Conservation (phyloP, 2,329 filamentous ascomycete species). For the Aureobasidium melanogenum region DNA sequence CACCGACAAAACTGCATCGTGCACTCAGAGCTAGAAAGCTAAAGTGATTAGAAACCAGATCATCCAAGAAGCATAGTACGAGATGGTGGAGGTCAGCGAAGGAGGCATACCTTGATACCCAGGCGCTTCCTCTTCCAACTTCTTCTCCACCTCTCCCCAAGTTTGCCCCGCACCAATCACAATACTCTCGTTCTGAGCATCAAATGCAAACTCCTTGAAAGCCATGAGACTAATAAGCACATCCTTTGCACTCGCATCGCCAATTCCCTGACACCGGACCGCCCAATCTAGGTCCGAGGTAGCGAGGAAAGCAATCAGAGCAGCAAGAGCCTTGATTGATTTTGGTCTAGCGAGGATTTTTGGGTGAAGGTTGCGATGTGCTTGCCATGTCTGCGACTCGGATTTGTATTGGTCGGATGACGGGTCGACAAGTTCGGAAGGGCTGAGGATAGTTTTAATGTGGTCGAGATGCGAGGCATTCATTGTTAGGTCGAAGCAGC, state of each 20-base stretch:
- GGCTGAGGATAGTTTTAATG: background rate
- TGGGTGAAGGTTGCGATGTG: conserved; percentile 1
- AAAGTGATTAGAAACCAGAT: background rate
- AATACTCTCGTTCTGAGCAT: conserved; percentile 23
- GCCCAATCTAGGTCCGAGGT: conserved; percentile 28
- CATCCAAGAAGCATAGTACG: too few relatives aligned
- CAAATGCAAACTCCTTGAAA: conserved; percentile 31
- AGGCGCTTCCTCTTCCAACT: conserved; percentile 27
- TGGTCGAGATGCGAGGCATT: background rate
- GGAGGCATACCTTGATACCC: conserved; percentile 23
- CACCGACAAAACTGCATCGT: conserved; percentile 31
- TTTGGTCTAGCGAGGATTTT: background rate
- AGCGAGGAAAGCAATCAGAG: background rate
- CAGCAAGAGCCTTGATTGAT: background rate
- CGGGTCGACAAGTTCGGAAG: background rate
- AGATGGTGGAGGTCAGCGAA: background rate
- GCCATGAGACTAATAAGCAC: conserved; percentile 30
- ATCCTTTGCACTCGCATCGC: conserved; percentile 28
- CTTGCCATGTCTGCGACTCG: conserved; percentile 8
- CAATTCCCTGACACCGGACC: conserved; percentile 30
- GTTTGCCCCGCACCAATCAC: conserved; percentile 29
- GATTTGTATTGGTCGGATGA: background rate
- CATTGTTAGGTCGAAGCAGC: background rate
- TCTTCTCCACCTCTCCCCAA: conserved; percentile 30
- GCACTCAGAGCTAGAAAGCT: conserved; percentile 19